Evolutionary conservation across 1,139 yeast species (phyloP), one percentile per base, ranked within the genome.

Genomic region (Suhomyces taliae): DNA sequence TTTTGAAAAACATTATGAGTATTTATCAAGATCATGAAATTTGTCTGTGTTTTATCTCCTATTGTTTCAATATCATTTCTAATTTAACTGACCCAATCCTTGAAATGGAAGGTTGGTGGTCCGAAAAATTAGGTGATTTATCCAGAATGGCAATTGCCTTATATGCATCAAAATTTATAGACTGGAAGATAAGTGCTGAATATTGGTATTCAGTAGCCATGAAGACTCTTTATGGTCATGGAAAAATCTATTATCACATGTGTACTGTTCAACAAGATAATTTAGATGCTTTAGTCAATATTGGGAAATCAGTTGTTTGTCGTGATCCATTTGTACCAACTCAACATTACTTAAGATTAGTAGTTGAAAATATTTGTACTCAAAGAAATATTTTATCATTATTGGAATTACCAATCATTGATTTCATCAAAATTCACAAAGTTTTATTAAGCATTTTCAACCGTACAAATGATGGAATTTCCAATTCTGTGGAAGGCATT

Each of bases 291-390:
- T 76, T 87, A 53, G 90, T 85, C 45, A 85, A 86, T 55, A 79
- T 87, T 35, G 91, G 93, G 10, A 87, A 86, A 62, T 80, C 88
- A 37, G 91, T 87, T 8, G 79, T 83, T 47, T 86, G 91, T 58
- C 79, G 87, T 51, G 93, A 87, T 61, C 90, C 91, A 7, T 87
- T 87, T 65, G 90, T 85, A 6, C 95, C 95, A 31, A 85, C 93
- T 4, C 84, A 81, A 48, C 90, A 85, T 57, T 87, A 87, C 59
- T 74, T 87, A 62, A 75, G 86, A 56, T 73, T 86, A 65, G 90
- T 87, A 33, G 87, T 87, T 47, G 93, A 86, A 56, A 86, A 86
- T 58, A 87, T 86, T 53, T 85, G 85, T 56, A 79, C 87, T 40
- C 91, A 84, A 61, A 71, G 91, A 57, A 79, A 86, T 70, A 69